Conservation (phyloP, 1,284 basidiomycete genomes). For the Pseudozyma pruni region DNA sequence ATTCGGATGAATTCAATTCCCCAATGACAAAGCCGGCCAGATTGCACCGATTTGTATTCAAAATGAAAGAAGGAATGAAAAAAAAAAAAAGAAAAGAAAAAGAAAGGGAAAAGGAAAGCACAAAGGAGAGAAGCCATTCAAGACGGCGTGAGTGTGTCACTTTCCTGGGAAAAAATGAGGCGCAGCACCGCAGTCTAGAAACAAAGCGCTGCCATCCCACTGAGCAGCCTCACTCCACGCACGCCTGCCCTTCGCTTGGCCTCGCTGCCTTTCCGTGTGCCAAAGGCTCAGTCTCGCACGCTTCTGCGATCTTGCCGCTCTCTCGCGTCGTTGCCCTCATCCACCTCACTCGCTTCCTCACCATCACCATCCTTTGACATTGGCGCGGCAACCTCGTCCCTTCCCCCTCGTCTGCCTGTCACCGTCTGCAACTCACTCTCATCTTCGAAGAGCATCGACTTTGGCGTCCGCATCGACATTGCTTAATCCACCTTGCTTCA, state of each 20-base stretch:
- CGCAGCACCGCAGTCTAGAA: too few species aligned
- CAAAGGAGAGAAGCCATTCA: not conserved
- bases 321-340: constrained; percentile 4
- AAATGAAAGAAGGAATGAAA: not conserved
- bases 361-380: constrained; percentile 1
- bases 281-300: constrained; percentile 1
- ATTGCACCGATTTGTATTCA: constrained; percentile 8
- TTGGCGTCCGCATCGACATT: not conserved
- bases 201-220: too few species aligned
- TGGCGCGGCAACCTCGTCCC: not conserved
- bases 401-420: not conserved
- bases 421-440: not conserved
- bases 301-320: not conserved
- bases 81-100: not conserved
- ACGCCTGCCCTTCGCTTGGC: too few species aligned
- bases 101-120: not conserved
- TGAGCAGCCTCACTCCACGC: too few species aligned
- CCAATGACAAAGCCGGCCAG: constrained; percentile 8
- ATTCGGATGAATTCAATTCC: too few species aligned
- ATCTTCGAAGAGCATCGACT: not conserved
- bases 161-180: too few species aligned
- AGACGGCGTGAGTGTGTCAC: not conserved
- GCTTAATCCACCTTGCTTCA: not conserved
- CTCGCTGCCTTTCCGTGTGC: not conserved
- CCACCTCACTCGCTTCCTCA: not conserved